Base-by-base conservation (phyloP, 495 filamentous ascomycete species). In the Trichoderma erinaceum region DNA sequence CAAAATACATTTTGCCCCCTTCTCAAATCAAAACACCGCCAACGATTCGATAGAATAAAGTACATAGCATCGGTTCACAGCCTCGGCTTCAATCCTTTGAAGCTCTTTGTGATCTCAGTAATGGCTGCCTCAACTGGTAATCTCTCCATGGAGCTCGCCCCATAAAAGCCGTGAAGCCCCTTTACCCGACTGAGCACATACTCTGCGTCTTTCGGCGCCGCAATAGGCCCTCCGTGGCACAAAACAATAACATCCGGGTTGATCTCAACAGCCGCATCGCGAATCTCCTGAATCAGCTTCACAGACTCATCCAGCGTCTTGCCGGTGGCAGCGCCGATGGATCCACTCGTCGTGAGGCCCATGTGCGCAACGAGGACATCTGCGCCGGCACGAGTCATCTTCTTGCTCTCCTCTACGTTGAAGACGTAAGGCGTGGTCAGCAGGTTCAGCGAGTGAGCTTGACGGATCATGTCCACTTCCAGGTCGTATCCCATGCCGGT, bases 381-480 rank as follows among this genome's bases (percentile, higher is more conserved):
- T 0, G 88, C 89, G 0, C 88, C 88, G 0, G 85, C 88, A 4
- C 78, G 68, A 6, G 83, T 78, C 88, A 92, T 92, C 41, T 75
- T 73, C 46, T 77, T 75, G 18, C 82, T 87, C 70, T 90, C 85
- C 3, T 84, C 82, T 0, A 79, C 77, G 65, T 78, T 85, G 72
- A 90, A 91, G 21, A 89, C 88, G 72, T 91, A 91, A 12, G 89
- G 88, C 1, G 87, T 87, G 0, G 89, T 90, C 5, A 90, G 73
- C 15, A 90, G 73, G 4, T 82, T 87, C 78, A 87, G 78, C 65
- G 79, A 73, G 23, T 78, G 80, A 21, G 89, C 88, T 1, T 74
- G 65, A 3, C 78, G 74, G 27, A 91, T 80, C 84, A 90, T 87
- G 64, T 86, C 83, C 6, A 92, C 88, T 68, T 92, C 89, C 1